Evolutionary conservation across 2,329 filamentous ascomycete genomes (phyloP), one percentile per base, ranked within the genome.

Genomic region (Botrytis fabae): DNA sequence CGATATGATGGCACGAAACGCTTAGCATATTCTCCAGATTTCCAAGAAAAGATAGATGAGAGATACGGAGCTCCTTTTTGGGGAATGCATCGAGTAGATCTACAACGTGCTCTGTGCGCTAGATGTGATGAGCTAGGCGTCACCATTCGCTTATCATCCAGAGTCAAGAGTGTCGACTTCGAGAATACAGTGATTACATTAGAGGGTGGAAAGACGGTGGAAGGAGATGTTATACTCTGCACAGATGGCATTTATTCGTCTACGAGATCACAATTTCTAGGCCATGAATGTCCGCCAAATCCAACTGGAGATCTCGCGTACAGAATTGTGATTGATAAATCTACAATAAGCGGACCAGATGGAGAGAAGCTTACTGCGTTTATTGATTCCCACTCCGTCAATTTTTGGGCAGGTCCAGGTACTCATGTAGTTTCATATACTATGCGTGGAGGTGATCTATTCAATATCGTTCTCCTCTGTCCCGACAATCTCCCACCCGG

Each of bases 251-350:
- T 92, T 0, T 91, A 89, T 88, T 91, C 88, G 2, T 82, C 83
- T 20, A 89, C 86, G 62, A 84, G 89, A 0, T 83, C 85, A 69
- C 81, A 81, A 4, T 85, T 87, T 25, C 79, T 88, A 0, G 84
- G 84, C 0, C 81, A 78, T 0, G 81, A 83, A 6, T 85, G 87
- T 51, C 81, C 82, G 8, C 88, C 90, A 0, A 79, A 85, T 12
- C 85, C 88, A 0, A 92, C 89, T 0, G 90, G 90, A 0, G 90
- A 92, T 78, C 80, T 92, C 22, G 90, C 90, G 1, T 92, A 91
- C 77, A 84, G 90, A 2, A 86, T 92, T 48, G 86, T 90, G 0
- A 82, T 92, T 4, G 76, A 81, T 64, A 84, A 86, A 72, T 83
- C 83, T 2, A 73, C 84, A 40, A 79, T 84, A 3, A 80, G 79